A percentile compares a stretch with the other conserved stretches of the same genome.
Evolutionary conservation across 164 flowering plant genomes (phyloP).

Genomic region (Vitis rotundifolia): DNA sequence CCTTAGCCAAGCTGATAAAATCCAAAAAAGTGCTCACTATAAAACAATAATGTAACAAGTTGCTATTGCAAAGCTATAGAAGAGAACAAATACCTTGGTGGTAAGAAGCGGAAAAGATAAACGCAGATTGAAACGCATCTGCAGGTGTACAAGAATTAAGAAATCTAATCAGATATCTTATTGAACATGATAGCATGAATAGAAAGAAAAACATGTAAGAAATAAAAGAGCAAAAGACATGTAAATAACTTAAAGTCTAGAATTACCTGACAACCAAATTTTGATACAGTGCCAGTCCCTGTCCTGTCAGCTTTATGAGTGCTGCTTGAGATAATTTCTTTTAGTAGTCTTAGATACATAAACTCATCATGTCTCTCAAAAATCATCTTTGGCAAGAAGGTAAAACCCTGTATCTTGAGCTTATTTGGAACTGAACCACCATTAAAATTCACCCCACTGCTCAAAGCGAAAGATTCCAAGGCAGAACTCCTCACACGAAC

Average conservation of each 20-base stretch:
- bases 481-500: slow-evolving; percentile 49
- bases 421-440: slow-evolving; percentile 21
- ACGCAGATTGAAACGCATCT: slow-evolving; percentile 77
- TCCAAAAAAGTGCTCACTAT: background rate
- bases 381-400: slow-evolving; percentile 64
- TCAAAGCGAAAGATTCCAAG: slow-evolving; percentile 13
- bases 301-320: slow-evolving; percentile 58
- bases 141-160: slow-evolving; percentile 5
- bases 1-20: background rate
- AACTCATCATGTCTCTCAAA: slow-evolving; percentile 71
- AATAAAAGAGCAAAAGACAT: background rate
- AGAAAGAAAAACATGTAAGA: background rate
- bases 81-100: slow-evolving; percentile 46
- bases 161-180: background rate
- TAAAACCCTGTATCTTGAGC: slow-evolving; percentile 41
- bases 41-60: slow-evolving; percentile 32
- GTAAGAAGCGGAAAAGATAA: slow-evolving; percentile 72
- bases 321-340: slow-evolving; percentile 61
- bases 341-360: slow-evolving; percentile 48
- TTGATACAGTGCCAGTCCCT: slow-evolving; percentile 66
- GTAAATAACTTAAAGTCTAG: background rate
- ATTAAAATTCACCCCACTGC: slow-evolving; percentile 21
- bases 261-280: slow-evolving; percentile 72
- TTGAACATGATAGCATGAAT: background rate
- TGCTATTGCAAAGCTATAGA: background rate